Conservation (phyloP, 768 basidiomycete species). For the Lyophyllum shimeji region DNA sequence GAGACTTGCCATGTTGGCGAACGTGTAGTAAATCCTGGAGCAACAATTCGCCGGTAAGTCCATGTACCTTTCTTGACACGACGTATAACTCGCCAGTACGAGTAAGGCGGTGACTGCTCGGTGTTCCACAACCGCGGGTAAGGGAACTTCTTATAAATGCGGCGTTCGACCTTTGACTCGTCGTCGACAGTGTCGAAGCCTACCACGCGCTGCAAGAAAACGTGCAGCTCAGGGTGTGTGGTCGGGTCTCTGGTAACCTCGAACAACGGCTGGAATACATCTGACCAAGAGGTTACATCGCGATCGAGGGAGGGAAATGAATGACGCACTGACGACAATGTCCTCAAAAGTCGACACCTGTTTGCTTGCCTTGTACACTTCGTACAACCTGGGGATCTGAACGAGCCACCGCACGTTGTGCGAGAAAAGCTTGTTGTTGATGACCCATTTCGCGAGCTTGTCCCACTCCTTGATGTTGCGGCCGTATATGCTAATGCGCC, state of each 20-base stretch:
- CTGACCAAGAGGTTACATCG: slow-evolving; percentile 36
- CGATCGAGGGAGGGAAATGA: background rate
- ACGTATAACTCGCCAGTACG: slow-evolving; percentile 73
- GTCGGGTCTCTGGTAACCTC: slow-evolving; percentile 93
- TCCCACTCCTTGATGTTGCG: slow-evolving; percentile 88
- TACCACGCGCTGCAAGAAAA: slow-evolving; percentile 92
- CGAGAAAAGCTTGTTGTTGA: slow-evolving; percentile 89
- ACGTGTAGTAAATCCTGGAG: slow-evolving; percentile 93
- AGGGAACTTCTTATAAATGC: slow-evolving; percentile 93
- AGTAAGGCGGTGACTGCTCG: slow-evolving; percentile 88
- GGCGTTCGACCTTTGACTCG: slow-evolving; percentile 89
- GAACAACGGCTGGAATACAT: slow-evolving; percentile 90
- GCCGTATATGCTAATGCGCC: slow-evolving; percentile 96
- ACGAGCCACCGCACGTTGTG: slow-evolving; percentile 99
- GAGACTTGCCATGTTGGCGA: slow-evolving; percentile 91
- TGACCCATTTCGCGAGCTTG: slow-evolving; percentile 96
- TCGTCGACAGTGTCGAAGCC: slow-evolving; percentile 99
- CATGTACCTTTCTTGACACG: background rate
- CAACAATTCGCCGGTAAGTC: background rate
- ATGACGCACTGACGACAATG: slow-evolving; percentile 76
- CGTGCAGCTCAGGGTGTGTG: slow-evolving; percentile 90
- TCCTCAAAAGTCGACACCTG: slow-evolving; percentile 87
- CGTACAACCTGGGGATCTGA: slow-evolving; percentile 92
- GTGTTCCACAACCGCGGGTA: slow-evolving; percentile 90
- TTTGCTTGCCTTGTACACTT: slow-evolving; percentile 90